Conservation (phyloP, 169 alveolate genomes). For the Plasmodium billcollinsi region DNA sequence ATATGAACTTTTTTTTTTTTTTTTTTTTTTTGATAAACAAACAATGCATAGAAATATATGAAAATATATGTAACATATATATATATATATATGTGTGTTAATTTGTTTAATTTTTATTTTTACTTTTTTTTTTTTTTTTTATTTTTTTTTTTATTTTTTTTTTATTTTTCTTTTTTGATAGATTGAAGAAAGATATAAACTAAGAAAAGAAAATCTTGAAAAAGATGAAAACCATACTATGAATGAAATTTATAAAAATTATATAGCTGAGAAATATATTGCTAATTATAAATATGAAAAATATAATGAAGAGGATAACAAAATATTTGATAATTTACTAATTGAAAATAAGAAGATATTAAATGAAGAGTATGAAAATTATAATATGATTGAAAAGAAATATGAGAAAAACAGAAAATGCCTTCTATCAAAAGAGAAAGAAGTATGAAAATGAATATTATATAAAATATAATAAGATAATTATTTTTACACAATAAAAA, state of each 20-base stretch:
- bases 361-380: conserved; percentile 20
- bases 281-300: conserved; percentile 39
- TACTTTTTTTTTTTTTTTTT: background rate
- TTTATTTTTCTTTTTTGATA: conserved; percentile 2
- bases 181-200: conserved; percentile 20
- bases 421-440: conserved; percentile 36
- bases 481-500: background rate
- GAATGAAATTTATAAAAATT: conserved; percentile 53
- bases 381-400: conserved; percentile 18
- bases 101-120: background rate
- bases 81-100: background rate
- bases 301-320: conserved; percentile 22
- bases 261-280: conserved; percentile 60
- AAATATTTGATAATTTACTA: conserved; percentile 12
- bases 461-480: background rate
- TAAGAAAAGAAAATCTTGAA: conserved; percentile 13
- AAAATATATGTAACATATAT: background rate
- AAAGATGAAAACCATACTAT: conserved; percentile 28
- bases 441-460: conserved; percentile 12
- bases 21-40: too few species aligned
- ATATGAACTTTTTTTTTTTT: too few species aligned
- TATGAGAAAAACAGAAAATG: conserved; percentile 22
- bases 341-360: conserved; percentile 22
- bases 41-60: too few species aligned
- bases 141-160: background rate